phyloP scores from a whole-genome alignment of 768 basidiomycete genomes.

The Mycena sanguinolenta region DNA sequence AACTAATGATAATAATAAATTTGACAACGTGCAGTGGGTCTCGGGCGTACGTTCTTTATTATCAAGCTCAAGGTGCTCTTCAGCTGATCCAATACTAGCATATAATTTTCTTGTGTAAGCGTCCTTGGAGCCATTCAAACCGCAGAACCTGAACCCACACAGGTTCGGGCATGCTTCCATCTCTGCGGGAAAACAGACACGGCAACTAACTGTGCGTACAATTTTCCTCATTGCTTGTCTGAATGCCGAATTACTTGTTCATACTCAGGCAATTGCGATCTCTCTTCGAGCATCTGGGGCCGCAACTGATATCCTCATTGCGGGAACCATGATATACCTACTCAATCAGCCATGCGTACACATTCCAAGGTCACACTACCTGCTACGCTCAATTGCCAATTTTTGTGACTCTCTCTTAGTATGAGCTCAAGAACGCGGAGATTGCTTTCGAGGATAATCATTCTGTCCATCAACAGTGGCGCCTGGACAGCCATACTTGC shows the following conservation, averaged over 20 bases:
- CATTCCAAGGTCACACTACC: conserved; percentile 11
- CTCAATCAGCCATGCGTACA: background rate
- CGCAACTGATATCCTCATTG: conserved; percentile 15
- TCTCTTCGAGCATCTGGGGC: conserved; percentile 20
- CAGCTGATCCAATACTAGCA: background rate
- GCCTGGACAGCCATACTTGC: conserved; percentile 37
- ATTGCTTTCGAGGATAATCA: conserved; percentile 25
- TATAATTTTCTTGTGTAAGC: conserved; percentile 24
- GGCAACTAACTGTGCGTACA: conserved; percentile 21
- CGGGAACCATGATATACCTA: conserved; percentile 10
- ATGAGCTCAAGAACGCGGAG: conserved; percentile 19
- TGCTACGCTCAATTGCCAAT: no score
- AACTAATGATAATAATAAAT: background rate
- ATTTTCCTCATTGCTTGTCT: background rate
- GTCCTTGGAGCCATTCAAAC: background rate
- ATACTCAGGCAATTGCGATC: conserved; percentile 23
- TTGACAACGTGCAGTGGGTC: conserved; percentile 12
- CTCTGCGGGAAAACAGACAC: conserved; percentile 19
- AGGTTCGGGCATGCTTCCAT: conserved; percentile 16
- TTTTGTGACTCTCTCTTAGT: background rate
- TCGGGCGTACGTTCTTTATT: conserved; percentile 12
- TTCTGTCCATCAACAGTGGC: conserved; percentile 35
- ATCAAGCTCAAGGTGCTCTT: background rate
- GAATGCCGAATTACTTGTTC: background rate
- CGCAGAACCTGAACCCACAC: background rate